Percentiles rank a stretch among this genome's conserved stretches.
Conservation (phyloP, 257 asterid species). For the Salvia rosmarinus region DNA sequence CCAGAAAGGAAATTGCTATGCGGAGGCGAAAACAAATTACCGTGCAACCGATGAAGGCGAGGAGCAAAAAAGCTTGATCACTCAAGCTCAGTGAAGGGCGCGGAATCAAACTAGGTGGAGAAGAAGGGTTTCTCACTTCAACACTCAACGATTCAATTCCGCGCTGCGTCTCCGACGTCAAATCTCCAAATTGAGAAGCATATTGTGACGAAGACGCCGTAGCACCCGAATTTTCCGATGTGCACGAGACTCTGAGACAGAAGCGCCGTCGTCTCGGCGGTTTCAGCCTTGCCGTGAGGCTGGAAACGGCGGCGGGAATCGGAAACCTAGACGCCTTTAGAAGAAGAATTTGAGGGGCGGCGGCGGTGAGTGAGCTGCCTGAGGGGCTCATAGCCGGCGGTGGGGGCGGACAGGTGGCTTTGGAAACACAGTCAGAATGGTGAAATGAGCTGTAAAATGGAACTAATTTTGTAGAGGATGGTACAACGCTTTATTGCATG, state of each 20-base stretch:
- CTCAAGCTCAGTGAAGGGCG: conserved; percentile 58
- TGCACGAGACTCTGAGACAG: conserved; percentile 38
- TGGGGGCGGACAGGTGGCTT: conserved; percentile 12
- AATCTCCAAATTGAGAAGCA: conserved; percentile 32
- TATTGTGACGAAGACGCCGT: conserved; percentile 30
- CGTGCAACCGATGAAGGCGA: conserved; percentile 77
- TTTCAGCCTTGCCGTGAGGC: conserved; percentile 30
- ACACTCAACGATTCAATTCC: conserved; percentile 42
- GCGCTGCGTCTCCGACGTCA: conserved; percentile 32
- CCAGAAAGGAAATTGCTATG: background rate
- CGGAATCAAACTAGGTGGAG: conserved; percentile 41
- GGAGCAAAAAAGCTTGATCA: conserved; percentile 69
- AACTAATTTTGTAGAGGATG: conserved; percentile 28
- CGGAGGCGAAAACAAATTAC: conserved; percentile 35
- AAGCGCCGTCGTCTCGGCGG: conserved; percentile 32
- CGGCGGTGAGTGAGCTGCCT: conserved; percentile 40
- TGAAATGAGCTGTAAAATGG: conserved; percentile 14
- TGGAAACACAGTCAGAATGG: conserved; percentile 34
- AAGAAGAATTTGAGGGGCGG: conserved; percentile 25
- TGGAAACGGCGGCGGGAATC: conserved; percentile 21
- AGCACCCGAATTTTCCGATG: conserved; percentile 33
- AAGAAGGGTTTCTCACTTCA: conserved; percentile 56
- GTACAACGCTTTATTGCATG: conserved; percentile 32
- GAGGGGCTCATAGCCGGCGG: conserved; percentile 37
- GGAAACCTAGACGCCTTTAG: conserved; percentile 18